Base-by-base conservation (phyloP, 495 filamentous ascomycete genomes). In the Neurospora terricola region DNA sequence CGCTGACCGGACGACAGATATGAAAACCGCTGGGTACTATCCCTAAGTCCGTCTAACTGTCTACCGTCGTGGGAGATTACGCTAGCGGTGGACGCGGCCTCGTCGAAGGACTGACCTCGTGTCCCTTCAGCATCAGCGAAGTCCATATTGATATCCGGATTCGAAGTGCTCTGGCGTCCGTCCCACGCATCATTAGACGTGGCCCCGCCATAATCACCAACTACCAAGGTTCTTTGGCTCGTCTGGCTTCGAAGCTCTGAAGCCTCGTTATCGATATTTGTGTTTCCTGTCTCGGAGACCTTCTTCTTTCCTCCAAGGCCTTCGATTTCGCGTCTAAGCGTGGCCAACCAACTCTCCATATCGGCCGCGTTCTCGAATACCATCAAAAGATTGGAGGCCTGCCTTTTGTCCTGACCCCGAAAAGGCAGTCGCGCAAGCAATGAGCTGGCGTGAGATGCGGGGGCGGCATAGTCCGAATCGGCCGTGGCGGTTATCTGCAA, bases 271-370 rank as follows among this genome's bases (percentile, higher is more conserved):
- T 77, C 79, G 1, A 74, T 69, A 72, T 84, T 85, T 3, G 82
- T 81, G 42, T 81, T 83, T 43, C 84, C 86, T 42, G 86, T 87
- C 76, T 91, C 89, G 8, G 88, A 88, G 10, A 88, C 82, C 73
- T 84, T 87, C 77, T 90, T 91, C 76, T 87, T 91, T 6, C 91
- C 91, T 16, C 91, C 92, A 8, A 91, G 82, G 8, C 83, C 83
- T 78, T 93, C 90, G 43, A 94, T 93, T 76, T 90, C 88, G 38
- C 86, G 86, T 71, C 91, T 84, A 36, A 94, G 82, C 0, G 86
- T 86, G 4, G 87, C 82, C 36, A 94, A 85, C 96, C 96, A 99
- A 36, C 84, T 82, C 73, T 94, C 93, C 93, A 98, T 94, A 8
- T 93, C 90, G 72, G 93, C 91, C 27, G 94, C 90, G 74, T 86